Percentiles rank a stretch among this genome's conserved stretches.
phyloP scores from a whole-genome alignment of 2,329 filamentous ascomycete species.

The Paecilomyces dactylethromorphus region DNA sequence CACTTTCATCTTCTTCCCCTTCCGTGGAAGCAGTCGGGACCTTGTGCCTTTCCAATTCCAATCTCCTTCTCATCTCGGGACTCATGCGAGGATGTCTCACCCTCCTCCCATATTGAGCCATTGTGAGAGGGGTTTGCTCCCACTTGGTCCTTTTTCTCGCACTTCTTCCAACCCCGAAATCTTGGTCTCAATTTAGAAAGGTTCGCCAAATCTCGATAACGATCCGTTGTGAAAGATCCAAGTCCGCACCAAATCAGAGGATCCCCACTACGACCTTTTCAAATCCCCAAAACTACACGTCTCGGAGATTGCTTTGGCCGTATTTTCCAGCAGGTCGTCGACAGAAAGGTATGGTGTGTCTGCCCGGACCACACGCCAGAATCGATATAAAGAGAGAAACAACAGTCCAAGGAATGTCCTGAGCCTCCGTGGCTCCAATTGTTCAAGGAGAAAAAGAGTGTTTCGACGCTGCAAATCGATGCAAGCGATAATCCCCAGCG shows the following conservation, averaged over 20 bases:
- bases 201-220: background rate
- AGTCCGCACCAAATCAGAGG: background rate
- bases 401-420: background rate
- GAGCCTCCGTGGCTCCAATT: background rate
- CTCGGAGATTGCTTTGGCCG: background rate
- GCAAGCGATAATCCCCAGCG: background rate
- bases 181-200: background rate
- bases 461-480: background rate
- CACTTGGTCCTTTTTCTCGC: background rate
- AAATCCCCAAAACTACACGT: background rate
- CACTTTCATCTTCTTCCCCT: background rate
- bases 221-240: background rate
- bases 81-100: slow-evolving; percentile 2
- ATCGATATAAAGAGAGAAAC: background rate
- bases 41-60: background rate
- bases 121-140: slow-evolving; percentile 1
- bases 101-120: slow-evolving; percentile 8
- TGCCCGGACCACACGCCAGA: slow-evolving; percentile 1
- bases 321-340: background rate
- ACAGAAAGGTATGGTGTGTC: background rate
- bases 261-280: background rate
- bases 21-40: background rate
- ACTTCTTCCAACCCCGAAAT: background rate
- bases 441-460: background rate
- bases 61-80: slow-evolving; percentile 2